Evolutionary conservation across 2,329 filamentous ascomycete genomes (phyloP).

Genomic region (Scedosporium boydii): DNA sequence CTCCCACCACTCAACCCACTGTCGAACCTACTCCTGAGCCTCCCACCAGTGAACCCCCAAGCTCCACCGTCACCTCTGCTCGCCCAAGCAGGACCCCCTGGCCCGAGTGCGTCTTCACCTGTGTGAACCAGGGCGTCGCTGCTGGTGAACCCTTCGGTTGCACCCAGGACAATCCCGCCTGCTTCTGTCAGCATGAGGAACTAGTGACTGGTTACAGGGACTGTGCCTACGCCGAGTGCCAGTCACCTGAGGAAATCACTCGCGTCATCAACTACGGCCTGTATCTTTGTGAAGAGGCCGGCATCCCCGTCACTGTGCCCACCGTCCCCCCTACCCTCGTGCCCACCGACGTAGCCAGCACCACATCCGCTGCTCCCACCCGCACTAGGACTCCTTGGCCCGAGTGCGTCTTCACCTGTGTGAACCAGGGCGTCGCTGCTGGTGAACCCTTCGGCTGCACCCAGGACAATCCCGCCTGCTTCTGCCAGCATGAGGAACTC

Average conservation of each 20-base stretch:
- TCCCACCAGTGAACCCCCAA: background rate
- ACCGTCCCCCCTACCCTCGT: background rate
- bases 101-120: conserved; percentile 2
- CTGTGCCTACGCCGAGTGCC: background rate
- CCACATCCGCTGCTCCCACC: background rate
- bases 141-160: background rate
- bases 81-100: conserved; percentile 4
- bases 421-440: background rate
- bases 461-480: background rate
- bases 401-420: conserved; percentile 2
- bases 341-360: conserved; percentile 1
- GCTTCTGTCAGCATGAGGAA: background rate
- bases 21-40: background rate
- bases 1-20: background rate
- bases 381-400: conserved; percentile 3
- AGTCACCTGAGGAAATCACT: background rate
- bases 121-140: background rate
- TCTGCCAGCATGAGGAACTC: background rate
- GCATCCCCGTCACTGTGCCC: background rate
- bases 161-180: background rate
- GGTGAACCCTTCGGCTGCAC: background rate
- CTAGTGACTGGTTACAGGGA: background rate
- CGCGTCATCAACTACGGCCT: background rate
- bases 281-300: background rate
- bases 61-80: background rate